phyloP scores from a whole-genome alignment of 495 filamentous ascomycete species.

The Talaromyces ruber region DNA sequence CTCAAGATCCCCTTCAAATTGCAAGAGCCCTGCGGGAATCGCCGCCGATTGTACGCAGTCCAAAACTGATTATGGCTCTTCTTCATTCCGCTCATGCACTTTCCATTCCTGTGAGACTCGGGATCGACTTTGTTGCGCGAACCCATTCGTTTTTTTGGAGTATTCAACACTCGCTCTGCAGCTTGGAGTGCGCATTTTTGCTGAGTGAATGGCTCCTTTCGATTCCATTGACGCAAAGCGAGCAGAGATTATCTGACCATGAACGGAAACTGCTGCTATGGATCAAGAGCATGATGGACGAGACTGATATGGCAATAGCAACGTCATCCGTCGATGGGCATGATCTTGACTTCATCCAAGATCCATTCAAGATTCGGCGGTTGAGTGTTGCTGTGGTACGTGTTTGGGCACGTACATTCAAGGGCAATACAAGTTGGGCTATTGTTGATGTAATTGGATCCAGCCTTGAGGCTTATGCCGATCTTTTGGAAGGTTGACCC shows the following conservation, averaged over 20 bases:
- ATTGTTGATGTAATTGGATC: slow-evolving; percentile 43
- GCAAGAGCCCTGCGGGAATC: slow-evolving; percentile 30
- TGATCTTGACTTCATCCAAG: slow-evolving; percentile 35
- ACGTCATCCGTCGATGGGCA: slow-evolving; percentile 24
- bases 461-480: slow-evolving; percentile 35
- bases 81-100: slow-evolving; percentile 46
- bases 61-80: slow-evolving; percentile 40
- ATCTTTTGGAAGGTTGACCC: slow-evolving; percentile 23
- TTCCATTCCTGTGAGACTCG: slow-evolving; percentile 44
- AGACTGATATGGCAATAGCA: slow-evolving; percentile 63
- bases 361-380: slow-evolving; percentile 36
- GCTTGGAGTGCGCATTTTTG: slow-evolving; percentile 45
- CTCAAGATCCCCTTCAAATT: slow-evolving; percentile 38
- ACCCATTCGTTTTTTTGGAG: slow-evolving; percentile 49
- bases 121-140: slow-evolving; percentile 42
- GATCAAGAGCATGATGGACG: slow-evolving; percentile 66
- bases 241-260: slow-evolving; percentile 41
- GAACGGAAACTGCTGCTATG: slow-evolving; percentile 57
- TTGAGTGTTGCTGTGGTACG: slow-evolving; percentile 44
- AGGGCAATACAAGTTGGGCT: slow-evolving; percentile 47
- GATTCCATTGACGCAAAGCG: slow-evolving; percentile 35
- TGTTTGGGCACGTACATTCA: slow-evolving; percentile 45
- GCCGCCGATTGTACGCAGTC: slow-evolving; percentile 35
- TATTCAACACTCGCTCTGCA: slow-evolving; percentile 47
- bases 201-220: slow-evolving; percentile 45